Evolutionary conservation across 164 flowering plant genomes (phyloP).

Genomic region (Piper longum): DNA sequence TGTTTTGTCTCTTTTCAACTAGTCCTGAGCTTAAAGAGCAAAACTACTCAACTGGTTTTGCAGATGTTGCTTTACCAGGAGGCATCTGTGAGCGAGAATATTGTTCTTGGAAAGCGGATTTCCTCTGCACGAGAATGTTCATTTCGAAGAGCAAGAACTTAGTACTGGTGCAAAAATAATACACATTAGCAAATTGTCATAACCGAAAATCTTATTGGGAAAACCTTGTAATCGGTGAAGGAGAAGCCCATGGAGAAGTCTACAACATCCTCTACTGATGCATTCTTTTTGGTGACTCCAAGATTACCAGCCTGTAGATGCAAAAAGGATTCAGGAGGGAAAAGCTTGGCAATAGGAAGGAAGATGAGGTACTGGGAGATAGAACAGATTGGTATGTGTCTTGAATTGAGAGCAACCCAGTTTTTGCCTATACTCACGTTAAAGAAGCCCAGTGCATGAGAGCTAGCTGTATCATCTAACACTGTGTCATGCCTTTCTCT

Average conservation of each 20-base stretch:
- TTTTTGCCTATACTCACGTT: constrained; percentile 26
- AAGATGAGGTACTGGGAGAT: not conserved
- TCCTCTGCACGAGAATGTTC: constrained; percentile 25
- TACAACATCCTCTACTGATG: constrained; percentile 27
- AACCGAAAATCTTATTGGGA: not conserved
- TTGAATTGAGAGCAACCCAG: not conserved
- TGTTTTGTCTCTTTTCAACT: not conserved
- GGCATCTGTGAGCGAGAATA: constrained; percentile 31
- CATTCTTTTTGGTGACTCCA: constrained; percentile 17
- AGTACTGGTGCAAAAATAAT: not conserved
- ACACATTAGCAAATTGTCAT: not conserved
- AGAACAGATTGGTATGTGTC: not conserved
- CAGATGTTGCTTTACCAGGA: constrained; percentile 29
- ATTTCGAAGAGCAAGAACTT: not conserved
- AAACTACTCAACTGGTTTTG: constrained; percentile 30
- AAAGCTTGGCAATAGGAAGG: not conserved
- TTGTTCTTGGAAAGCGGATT: constrained; percentile 30
- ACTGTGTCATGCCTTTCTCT: constrained; percentile 18
- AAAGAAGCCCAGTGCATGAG: constrained; percentile 33
- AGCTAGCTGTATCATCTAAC: constrained; percentile 84
- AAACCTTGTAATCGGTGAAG: constrained; percentile 35
- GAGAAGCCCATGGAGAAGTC: constrained; percentile 59
- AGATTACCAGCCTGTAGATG: constrained; percentile 22
- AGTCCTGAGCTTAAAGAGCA: not conserved
- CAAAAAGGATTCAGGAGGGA: constrained; percentile 3